Percentiles rank a stretch among this genome's conserved stretches.
Evolutionary conservation across 192 early-diverging fungal genomes (phyloP).

Genomic region (Coemansia sp.): DNA sequence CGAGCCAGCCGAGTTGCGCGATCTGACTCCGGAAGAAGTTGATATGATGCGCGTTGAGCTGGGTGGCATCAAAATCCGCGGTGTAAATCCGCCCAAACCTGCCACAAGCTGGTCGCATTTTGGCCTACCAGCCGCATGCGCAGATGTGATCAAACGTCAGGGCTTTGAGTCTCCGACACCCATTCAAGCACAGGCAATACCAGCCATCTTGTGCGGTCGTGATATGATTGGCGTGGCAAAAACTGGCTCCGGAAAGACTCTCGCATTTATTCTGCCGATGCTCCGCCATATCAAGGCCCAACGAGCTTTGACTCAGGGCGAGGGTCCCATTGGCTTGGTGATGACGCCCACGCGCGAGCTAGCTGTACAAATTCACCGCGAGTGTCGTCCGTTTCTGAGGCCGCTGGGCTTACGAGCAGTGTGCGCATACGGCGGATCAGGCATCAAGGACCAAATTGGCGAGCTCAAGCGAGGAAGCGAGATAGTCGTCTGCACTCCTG

Average conservation of each 20-base stretch:
- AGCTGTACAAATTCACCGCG: constrained; percentile 90
- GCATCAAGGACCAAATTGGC: constrained; percentile 85
- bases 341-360: constrained; percentile 94
- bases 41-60: constrained; percentile 79
- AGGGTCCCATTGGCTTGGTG: constrained; percentile 83
- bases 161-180: constrained; percentile 81
- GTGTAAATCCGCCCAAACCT: constrained; percentile 89
- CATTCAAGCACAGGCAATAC: constrained; percentile 92
- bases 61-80: constrained; percentile 92
- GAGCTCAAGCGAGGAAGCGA: constrained; percentile 88
- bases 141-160: constrained; percentile 49
- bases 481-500: constrained; percentile 91
- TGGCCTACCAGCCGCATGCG: constrained; percentile 80
- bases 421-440: constrained; percentile 86
- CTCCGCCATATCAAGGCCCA: constrained; percentile 94
- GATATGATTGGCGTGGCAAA: constrained; percentile 96
- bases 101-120: constrained; percentile 93
- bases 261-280: constrained; percentile 93
- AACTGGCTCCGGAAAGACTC: constrained; percentile 91
- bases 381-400: constrained; percentile 87
- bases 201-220: constrained; percentile 92
- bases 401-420: constrained; percentile 82
- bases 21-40: constrained; percentile 80
- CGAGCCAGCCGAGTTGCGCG: constrained; percentile 86
- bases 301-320: constrained; percentile 68